phyloP scores from a whole-genome alignment of 2,329 filamentous ascomycete genomes.

The Blumeriella jaapii region DNA sequence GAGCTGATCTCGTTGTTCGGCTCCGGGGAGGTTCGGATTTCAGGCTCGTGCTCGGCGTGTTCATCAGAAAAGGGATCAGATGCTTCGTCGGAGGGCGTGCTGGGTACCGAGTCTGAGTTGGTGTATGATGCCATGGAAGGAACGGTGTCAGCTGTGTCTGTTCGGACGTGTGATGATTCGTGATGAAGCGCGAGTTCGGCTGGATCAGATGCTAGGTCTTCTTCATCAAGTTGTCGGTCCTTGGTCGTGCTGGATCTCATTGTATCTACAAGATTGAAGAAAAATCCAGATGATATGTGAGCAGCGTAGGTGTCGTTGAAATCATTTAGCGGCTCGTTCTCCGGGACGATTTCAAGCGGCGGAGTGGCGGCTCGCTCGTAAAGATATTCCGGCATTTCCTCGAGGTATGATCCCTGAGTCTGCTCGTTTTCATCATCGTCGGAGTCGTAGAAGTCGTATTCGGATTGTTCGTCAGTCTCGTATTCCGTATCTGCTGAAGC shows the following conservation, averaged over 20 bases:
- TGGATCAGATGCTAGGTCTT: background rate
- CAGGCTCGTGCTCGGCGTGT: conserved; percentile 7
- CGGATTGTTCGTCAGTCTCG: too few relatives aligned
- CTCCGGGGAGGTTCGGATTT: conserved; percentile 9
- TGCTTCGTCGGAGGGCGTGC: conserved; percentile 14
- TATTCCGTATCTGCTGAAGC: too few relatives aligned
- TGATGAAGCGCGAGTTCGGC: background rate
- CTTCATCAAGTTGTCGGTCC: conserved; percentile 2
- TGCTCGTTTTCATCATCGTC: background rate
- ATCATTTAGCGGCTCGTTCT: conserved; percentile 2
- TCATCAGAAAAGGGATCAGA: conserved; percentile 9
- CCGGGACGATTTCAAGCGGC: conserved; percentile 5
- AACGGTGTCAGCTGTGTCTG: conserved; percentile 20
- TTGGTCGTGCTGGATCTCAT: conserved; percentile 9
- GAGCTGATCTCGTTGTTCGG: conserved; percentile 6
- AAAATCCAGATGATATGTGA: conserved; percentile 5
- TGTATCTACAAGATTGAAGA: conserved; percentile 10
- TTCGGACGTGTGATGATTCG: conserved; percentile 9
- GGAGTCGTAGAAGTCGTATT: too few relatives aligned
- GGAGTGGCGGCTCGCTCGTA: background rate
- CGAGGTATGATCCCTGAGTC: background rate
- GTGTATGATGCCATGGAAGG: conserved; percentile 19
- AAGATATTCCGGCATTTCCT: conserved; percentile 3
- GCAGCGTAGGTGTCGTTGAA: conserved; percentile 3
- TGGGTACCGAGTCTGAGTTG: conserved; percentile 15